Evolutionary conservation across 805 yeast species (phyloP).

Genomic region (Lipomyces lipofer): DNA sequence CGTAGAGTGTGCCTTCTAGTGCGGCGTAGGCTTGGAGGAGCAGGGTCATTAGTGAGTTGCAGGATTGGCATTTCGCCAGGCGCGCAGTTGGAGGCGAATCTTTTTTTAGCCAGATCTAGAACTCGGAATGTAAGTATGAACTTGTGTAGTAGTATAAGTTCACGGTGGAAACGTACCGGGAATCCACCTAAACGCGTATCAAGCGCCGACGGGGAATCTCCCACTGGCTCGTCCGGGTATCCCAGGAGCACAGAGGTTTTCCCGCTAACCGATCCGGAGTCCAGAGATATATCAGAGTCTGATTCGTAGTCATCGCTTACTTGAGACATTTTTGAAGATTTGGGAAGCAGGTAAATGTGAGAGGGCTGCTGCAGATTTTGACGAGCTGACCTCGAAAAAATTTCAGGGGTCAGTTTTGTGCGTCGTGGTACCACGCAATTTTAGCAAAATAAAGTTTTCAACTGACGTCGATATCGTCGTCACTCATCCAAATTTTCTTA

Average conservation of each 20-base stretch:
- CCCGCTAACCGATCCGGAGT: constrained; percentile 12
- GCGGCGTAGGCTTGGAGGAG: constrained; percentile 82
- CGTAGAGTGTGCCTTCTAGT: constrained; percentile 67
- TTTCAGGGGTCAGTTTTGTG: no score
- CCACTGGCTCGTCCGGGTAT: constrained; percentile 36
- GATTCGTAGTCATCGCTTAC: constrained; percentile 22
- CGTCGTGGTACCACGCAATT: no score
- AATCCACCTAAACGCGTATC: constrained; percentile 84
- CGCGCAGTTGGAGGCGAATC: constrained; percentile 55
- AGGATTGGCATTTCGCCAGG: constrained; percentile 62
- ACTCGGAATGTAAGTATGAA: not conserved
- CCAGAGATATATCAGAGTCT: constrained; percentile 25
- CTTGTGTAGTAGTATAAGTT: not conserved
- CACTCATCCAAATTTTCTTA: no score
- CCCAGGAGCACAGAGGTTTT: constrained; percentile 42
- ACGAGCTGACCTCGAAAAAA: no score
- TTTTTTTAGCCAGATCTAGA: constrained; percentile 60
- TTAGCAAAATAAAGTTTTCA: no score
- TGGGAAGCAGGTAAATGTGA: no score
- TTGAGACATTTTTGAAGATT: constrained; percentile 13
- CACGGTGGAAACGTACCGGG: constrained; percentile 44
- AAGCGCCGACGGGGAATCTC: constrained; percentile 29
- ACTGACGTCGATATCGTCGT: no score
- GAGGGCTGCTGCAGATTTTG: no score
- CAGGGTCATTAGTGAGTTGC: constrained; percentile 62